Conservation (phyloP, 164 flowering plant genomes). For the Kalanchoe fedtschenkoi region DNA sequence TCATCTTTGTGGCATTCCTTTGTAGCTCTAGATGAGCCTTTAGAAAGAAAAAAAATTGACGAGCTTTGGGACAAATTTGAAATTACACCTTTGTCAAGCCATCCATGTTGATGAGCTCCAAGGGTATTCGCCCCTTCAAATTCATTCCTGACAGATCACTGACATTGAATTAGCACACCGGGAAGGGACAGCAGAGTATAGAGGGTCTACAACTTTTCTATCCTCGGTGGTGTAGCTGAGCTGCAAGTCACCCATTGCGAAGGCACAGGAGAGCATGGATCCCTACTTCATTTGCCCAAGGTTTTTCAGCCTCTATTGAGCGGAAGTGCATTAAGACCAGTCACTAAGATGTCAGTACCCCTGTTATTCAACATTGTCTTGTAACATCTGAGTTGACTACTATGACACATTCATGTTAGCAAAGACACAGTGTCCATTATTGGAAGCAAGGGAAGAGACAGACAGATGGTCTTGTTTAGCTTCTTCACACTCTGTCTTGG, state of each 20-base stretch:
- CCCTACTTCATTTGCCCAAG: conserved; percentile 42
- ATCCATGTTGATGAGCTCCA: conserved; percentile 54
- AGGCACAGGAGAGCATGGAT: conserved; percentile 66
- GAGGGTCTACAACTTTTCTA: conserved; percentile 54
- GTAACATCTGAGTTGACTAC: no score
- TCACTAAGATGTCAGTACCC: conserved; percentile 26
- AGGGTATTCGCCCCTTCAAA: conserved; percentile 55
- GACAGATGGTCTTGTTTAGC: conserved; percentile 2
- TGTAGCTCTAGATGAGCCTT: neutral
- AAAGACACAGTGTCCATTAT: no score
- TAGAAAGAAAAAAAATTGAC: neutral
- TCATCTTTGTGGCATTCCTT: conserved; percentile 1
- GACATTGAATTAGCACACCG: conserved; percentile 20
- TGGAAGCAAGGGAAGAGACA: no score
- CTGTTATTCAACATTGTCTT: neutral
- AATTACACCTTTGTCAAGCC: conserved; percentile 76
- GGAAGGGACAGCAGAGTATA: neutral
- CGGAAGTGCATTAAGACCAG: conserved; percentile 38
- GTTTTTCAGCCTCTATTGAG: conserved; percentile 30
- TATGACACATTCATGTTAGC: no score
- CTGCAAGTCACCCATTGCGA: conserved; percentile 92
- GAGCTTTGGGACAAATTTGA: conserved; percentile 5
- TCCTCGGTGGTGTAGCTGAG: conserved; percentile 56
- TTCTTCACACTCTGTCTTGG: neutral
- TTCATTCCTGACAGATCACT: conserved; percentile 64